Percentiles rank a stretch among this genome's conserved stretches.
These are phyloP conservation scores for Crithidia brevicula DNA, from an alignment of 208 protist species.

Conservation along the genomic window DNA sequence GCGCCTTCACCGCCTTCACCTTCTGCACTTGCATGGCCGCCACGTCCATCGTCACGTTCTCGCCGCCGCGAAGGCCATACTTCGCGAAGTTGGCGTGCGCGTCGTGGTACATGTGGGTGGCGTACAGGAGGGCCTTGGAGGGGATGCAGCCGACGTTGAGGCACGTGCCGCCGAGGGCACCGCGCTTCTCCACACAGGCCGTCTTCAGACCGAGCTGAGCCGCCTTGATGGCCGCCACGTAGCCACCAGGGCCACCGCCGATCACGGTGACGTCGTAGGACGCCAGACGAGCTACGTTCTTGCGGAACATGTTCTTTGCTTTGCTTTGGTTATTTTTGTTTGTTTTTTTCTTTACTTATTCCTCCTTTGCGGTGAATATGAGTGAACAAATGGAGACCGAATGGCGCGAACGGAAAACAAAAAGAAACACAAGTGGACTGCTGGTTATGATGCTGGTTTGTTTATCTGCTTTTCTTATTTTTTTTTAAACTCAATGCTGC, in stretches of 20 bases:
- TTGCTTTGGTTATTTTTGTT: constrained; percentile 19
- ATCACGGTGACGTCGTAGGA: constrained; percentile 98
- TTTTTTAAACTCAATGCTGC: too few species aligned
- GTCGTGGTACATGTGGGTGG: constrained; percentile 98
- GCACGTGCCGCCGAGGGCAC: constrained; percentile 98
- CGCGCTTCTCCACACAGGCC: constrained; percentile 98
- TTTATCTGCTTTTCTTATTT: too few species aligned
- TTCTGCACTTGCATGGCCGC: constrained; percentile 97
- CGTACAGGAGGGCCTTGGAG: constrained; percentile 99
- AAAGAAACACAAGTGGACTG: not conserved
- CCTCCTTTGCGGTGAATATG: too few species aligned
- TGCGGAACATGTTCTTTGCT: constrained; percentile 82
- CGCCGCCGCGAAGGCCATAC: constrained; percentile 89
- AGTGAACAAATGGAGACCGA: constrained; percentile 10
- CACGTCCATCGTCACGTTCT: constrained; percentile 94
- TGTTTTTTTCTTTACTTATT: too few species aligned
- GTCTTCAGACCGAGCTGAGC: constrained; percentile 99
- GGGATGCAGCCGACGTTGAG: constrained; percentile 99
- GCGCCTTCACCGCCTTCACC: constrained; percentile 93
- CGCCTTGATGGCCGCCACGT: constrained; percentile 99
- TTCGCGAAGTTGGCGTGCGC: constrained; percentile 94
- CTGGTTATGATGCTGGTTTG: too few species aligned
- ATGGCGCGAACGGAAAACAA: not conserved
- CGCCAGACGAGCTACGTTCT: constrained; percentile 44
- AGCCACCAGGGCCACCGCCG: constrained; percentile 99